phyloP scores from a whole-genome alignment of 148 eudicot genomes.

The Chenopodium formosanum region DNA sequence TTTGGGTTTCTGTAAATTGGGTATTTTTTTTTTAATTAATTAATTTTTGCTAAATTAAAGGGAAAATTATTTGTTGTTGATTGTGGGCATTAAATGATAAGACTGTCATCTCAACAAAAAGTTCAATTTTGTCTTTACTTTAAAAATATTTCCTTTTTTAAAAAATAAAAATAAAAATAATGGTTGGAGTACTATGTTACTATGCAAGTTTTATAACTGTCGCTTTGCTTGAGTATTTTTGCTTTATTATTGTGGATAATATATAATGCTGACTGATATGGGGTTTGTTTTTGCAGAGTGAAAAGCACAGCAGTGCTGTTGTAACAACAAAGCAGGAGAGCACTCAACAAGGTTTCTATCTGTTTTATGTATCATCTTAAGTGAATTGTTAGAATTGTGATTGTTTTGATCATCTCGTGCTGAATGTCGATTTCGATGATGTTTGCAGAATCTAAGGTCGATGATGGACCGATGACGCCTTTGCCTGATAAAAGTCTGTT shows the following conservation, averaged over 20 bases:
- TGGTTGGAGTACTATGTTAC: conserved; percentile 27
- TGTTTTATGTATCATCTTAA: neutral
- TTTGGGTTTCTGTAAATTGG: neutral
- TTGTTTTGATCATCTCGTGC: conserved; percentile 4
- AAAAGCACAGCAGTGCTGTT: conserved; percentile 17
- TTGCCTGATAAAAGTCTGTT: conserved; percentile 57
- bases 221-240: conserved; percentile 18
- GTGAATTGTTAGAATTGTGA: neutral
- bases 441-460: conserved; percentile 36
- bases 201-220: conserved; percentile 16
- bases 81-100: conserved; percentile 29
- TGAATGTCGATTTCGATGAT: conserved; percentile 29
- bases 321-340: conserved; percentile 19
- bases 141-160: conserved; percentile 20
- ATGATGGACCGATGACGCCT: conserved; percentile 43
- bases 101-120: conserved; percentile 39
- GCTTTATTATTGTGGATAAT: conserved; percentile 25
- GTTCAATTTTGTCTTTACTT: conserved; percentile 43
- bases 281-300: conserved; percentile 36
- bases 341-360: conserved; percentile 30
- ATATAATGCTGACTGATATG: conserved; percentile 20
- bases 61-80: conserved; percentile 21
- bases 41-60: conserved; percentile 2
- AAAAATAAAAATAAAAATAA: neutral
- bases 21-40: neutral